Conservation (phyloP, 2,329 filamentous ascomycete genomes). For the Karstenula rhodostoma region DNA sequence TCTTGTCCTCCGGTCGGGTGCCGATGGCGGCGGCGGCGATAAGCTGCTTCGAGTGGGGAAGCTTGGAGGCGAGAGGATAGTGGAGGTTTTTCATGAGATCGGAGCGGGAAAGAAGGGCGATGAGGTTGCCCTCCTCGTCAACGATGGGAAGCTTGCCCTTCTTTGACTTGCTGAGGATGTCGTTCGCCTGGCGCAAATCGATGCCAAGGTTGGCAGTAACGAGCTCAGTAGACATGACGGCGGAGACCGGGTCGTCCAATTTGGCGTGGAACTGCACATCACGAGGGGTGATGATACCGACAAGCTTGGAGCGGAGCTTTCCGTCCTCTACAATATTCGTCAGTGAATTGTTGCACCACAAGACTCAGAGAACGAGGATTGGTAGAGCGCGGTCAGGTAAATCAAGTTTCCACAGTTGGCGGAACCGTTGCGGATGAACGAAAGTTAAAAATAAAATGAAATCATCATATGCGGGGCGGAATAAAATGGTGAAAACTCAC, state of each 20-base stretch:
- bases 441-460: constrained; percentile 90
- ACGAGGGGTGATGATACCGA: constrained; percentile 97
- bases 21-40: constrained; percentile 95
- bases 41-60: constrained; percentile 95
- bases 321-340: constrained; percentile 74
- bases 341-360: constrained; percentile 22
- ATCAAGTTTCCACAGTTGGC: constrained; percentile 79
- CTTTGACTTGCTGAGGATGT: constrained; percentile 91
- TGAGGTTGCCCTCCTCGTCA: constrained; percentile 81
- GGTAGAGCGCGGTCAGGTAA: neutral
- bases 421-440: constrained; percentile 98
- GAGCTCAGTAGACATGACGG: constrained; percentile 95
- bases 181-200: constrained; percentile 86
- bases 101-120: constrained; percentile 62
- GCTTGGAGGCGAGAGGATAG: constrained; percentile 95
- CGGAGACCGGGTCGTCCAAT: constrained; percentile 74
- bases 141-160: constrained; percentile 98
- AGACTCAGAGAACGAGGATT: constrained; percentile 14
- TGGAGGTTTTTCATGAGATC: constrained; percentile 99
- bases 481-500: constrained; percentile 65
- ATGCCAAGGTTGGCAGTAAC: constrained; percentile 87
- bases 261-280: constrained; percentile 97
- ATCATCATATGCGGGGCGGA: constrained; percentile 70
- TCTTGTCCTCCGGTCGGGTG: constrained; percentile 92
- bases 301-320: constrained; percentile 90